Conservation (phyloP, 2,329 filamentous ascomycete genomes). For the Eurotiales sp. region DNA sequence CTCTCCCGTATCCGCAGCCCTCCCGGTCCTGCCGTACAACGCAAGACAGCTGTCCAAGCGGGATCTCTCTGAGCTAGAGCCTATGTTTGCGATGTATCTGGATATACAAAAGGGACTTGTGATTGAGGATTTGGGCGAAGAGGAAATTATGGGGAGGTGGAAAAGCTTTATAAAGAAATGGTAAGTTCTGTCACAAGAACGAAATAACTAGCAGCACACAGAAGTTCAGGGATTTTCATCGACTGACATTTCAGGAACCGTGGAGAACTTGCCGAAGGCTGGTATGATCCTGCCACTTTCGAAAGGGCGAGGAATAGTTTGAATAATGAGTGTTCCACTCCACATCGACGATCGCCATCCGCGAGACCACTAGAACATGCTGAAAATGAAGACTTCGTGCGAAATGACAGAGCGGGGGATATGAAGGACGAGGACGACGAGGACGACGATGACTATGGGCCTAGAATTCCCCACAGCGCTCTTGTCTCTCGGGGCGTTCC, state of each 20-base stretch:
- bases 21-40: conserved; percentile 58
- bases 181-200: conserved; percentile 44
- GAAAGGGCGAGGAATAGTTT: conserved; percentile 38
- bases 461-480: conserved; percentile 41
- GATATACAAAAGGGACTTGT: conserved; percentile 79
- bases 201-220: neutral
- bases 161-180: conserved; percentile 90
- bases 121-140: conserved; percentile 65
- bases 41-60: conserved; percentile 64
- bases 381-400: conserved; percentile 19
- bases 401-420: conserved; percentile 9
- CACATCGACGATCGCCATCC: neutral
- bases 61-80: conserved; percentile 63
- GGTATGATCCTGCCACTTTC: conserved; percentile 82
- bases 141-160: conserved; percentile 80
- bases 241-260: conserved; percentile 66
- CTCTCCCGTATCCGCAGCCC: conserved; percentile 16
- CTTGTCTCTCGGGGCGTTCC: conserved; percentile 20
- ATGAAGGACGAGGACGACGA: conserved; percentile 30
- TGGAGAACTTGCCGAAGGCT: conserved; percentile 79
- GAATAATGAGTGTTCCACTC: neutral
- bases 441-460: conserved; percentile 62
- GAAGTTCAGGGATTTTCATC: neutral
- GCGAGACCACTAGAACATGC: neutral
- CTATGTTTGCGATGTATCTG: conserved; percentile 78